Base-by-base conservation (phyloP, 2,329 filamentous ascomycete species). In the Aspergillus sp. region DNA sequence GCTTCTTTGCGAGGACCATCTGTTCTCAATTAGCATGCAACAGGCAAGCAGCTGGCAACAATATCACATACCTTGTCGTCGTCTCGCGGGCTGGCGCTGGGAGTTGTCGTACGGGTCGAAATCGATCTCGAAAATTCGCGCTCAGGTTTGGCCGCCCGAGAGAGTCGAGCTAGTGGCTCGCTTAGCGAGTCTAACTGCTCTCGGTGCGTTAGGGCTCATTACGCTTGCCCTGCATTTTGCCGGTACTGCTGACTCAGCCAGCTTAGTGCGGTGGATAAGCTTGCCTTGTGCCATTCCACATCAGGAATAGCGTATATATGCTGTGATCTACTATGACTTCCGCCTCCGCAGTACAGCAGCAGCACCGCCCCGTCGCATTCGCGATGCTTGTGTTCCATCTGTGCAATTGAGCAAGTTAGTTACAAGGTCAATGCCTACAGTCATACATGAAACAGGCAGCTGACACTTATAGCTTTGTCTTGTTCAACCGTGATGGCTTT, bases 1-100 rank as follows among this genome's bases (percentile, higher is more conserved):
- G 95, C 88, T 96, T 96, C 91, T 96, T 96, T 84, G 94, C 91
- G 90, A 93, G 88, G 87, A 94, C 92, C 95, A 98, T 98, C 93
- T 71, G 68, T 49, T 70, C 62, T 58, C 54, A 61, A 64, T 54
- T 58, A 61, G 47, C 50, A 59, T 38, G 50, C 54, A 25, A 55
- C 27, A 42, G 36, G 41, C 23, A 42, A 49, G 63, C 55, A 54
- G 47, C 27, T 15, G 17, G 8, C 30, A 36, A n/a, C 49, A 38
- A 50, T 19, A 57, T 25, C 52, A 67, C 76, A 68, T 72, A 80
- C 78, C 76, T 79, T 80, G 77, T 72, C 77, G 76, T 77, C 77
- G 67, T 76, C 75, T 75, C 76, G 75, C 72, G 70, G 53, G 73
- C 74, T 73, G 75, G 72, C 74, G 73, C 70, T 76, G 71, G 71